phyloP scores from a whole-genome alignment of 108 stramenopile genomes.

The Aurantiochytrium sp. region DNA sequence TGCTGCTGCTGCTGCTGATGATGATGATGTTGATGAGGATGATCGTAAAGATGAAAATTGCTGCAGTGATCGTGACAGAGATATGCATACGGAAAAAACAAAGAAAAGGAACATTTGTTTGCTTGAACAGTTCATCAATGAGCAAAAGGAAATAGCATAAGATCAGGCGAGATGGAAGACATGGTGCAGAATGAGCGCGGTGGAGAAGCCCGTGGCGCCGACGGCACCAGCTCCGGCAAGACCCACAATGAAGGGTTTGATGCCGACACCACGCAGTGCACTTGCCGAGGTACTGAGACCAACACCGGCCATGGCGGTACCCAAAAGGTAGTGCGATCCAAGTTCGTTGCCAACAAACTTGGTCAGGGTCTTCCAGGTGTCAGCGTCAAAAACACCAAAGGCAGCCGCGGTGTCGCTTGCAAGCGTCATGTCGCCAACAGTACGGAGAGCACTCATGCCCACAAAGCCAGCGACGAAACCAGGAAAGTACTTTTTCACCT shows the following conservation, averaged over 20 bases:
- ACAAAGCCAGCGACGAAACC: constrained; percentile 51
- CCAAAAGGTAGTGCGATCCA: constrained; percentile 46
- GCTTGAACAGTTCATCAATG: neutral
- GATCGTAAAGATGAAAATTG: too few species aligned
- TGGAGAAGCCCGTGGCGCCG: constrained; percentile 47
- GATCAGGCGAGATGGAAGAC: neutral
- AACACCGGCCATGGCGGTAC: constrained; percentile 59
- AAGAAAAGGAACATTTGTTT: neutral
- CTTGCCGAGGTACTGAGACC: constrained; percentile 42
- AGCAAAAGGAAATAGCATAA: neutral
- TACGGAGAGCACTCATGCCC: constrained; percentile 47
- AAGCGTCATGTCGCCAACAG: constrained; percentile 41
- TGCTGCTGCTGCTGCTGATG: too few species aligned
- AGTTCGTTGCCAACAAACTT: constrained; percentile 44
- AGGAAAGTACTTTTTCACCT: constrained; percentile 52
- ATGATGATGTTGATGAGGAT: too few species aligned
- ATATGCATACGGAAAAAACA: neutral
- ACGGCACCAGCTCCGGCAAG: constrained; percentile 51
- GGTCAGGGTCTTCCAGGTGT: neutral
- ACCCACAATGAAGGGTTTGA: constrained; percentile 55
- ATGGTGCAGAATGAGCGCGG: neutral
- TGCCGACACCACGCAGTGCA: constrained; percentile 47
- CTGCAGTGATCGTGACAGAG: too few species aligned
- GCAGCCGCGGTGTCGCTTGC: neutral
- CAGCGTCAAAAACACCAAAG: neutral